Evolutionary conservation across 2,329 filamentous ascomycete species (phyloP).

Genomic region (Trichoderma guizhouense): DNA sequence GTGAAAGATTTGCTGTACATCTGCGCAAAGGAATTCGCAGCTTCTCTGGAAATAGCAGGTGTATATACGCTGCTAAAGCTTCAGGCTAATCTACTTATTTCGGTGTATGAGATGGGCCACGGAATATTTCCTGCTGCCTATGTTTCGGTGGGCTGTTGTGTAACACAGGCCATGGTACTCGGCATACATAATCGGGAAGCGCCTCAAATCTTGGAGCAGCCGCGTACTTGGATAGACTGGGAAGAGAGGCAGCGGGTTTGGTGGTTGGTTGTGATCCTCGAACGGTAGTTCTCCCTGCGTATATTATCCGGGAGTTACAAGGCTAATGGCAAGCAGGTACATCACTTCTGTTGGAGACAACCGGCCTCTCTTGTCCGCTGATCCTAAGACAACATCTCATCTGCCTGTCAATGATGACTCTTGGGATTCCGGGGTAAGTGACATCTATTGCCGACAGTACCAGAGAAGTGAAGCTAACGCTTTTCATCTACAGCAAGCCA

Average conservation of each 20-base stretch:
- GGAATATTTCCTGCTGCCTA: constrained; percentile 34
- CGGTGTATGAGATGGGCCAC: constrained; percentile 35
- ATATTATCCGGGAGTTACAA: not conserved
- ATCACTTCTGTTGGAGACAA: constrained; percentile 23
- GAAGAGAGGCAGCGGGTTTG: constrained; percentile 34
- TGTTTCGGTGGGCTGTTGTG: constrained; percentile 29
- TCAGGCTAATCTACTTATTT: constrained; percentile 29
- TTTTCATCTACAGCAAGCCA: not conserved
- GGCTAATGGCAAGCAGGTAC: constrained; percentile 19
- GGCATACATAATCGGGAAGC: constrained; percentile 18
- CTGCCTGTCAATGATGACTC: constrained; percentile 28
- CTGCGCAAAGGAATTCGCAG: constrained; percentile 19
- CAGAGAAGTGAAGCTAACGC: not conserved
- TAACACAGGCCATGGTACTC: constrained; percentile 22
- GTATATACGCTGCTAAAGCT: constrained; percentile 27
- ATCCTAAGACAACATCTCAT: constrained; percentile 27
- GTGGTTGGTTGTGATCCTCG: constrained; percentile 34
- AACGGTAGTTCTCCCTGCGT: constrained; percentile 25
- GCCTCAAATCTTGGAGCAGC: constrained; percentile 27
- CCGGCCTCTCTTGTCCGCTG: constrained; percentile 26
- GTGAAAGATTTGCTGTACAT: constrained; percentile 17
- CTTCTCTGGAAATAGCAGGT: constrained; percentile 23
- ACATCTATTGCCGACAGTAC: too few relatives aligned
- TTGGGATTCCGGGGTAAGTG: constrained; percentile 25
- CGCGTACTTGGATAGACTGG: constrained; percentile 28